These are phyloP conservation scores for California macrophylla DNA, from an alignment of 441 rosid species.

Conservation along the genomic window DNA sequence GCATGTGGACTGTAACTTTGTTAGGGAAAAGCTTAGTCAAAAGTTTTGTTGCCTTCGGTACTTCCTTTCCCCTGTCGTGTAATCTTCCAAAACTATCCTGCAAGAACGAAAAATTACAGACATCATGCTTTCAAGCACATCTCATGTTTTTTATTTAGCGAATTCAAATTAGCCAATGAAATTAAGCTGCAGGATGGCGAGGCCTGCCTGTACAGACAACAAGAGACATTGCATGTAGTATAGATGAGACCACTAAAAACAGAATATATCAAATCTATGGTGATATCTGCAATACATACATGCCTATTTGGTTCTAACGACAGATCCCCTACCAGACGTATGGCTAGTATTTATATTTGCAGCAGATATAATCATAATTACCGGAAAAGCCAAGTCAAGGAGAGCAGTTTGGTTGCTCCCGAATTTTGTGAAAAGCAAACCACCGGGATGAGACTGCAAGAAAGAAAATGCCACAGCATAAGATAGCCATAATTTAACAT, in stretches of 20 bases:
- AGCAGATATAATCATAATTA: constrained; percentile 18
- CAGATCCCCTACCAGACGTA: not conserved
- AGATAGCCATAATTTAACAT: not conserved
- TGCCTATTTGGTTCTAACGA: not conserved
- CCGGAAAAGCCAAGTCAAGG: constrained; percentile 88
- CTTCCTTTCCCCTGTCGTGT: constrained; percentile 85
- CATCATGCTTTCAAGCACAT: not conserved
- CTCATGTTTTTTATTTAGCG: not conserved
- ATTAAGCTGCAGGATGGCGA: not conserved
- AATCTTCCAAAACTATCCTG: constrained; percentile 85
- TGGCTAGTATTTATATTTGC: not conserved
- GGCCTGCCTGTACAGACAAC: no score
- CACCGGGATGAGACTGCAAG: constrained; percentile 89
- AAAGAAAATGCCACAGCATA: not conserved
- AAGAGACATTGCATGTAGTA: no score
- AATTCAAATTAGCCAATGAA: not conserved
- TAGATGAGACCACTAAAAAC: not conserved
- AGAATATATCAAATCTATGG: not conserved
- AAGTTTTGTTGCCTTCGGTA: constrained; percentile 77
- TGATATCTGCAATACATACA: not conserved
- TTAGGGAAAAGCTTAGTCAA: constrained; percentile 83
- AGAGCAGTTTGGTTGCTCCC: constrained; percentile 89
- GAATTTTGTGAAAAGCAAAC: constrained; percentile 88
- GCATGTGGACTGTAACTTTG: constrained; percentile 88
- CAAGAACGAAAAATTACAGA: not conserved